Conservation (phyloP, 768 basidiomycete species). For the Leccinum disarticulatum region DNA sequence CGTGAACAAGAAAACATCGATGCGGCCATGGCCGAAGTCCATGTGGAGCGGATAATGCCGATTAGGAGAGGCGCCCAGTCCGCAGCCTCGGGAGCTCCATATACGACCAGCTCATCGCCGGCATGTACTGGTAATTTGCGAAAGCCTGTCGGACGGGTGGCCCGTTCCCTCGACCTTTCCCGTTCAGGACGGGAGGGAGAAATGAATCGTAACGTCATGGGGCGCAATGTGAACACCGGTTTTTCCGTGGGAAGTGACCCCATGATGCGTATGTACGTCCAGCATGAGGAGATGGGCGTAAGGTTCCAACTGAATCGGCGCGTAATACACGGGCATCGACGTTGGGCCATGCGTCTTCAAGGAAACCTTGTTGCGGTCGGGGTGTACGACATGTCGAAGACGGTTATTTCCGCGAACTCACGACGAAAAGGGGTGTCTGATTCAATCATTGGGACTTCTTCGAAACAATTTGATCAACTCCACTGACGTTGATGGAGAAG, state of each 20-base stretch:
- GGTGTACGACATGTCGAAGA: conserved; percentile 2
- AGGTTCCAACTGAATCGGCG: conserved; percentile 55
- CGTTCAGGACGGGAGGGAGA: conserved; percentile 9
- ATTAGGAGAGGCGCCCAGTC: conserved; percentile 25
- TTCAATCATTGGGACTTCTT: conserved; percentile 34
- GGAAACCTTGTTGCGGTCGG: conserved; percentile 40
- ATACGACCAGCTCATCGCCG: conserved; percentile 61
- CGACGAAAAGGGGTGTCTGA: conserved; percentile 41
- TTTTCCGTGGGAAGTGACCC: conserved; percentile 38
- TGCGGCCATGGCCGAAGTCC: no score
- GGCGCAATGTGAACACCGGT: conserved; percentile 29
- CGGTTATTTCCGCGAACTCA: conserved; percentile 24
- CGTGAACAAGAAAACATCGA: conserved; percentile 28
- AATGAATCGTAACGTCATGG: not conserved
- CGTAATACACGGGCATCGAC: conserved; percentile 28
- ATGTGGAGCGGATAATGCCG: no score
- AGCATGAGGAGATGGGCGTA: conserved; percentile 43
- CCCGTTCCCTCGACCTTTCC: conserved; percentile 48
- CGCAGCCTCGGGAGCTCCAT: conserved; percentile 54
- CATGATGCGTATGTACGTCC: not conserved
- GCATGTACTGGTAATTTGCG: conserved; percentile 23
- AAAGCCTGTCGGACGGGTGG: conserved; percentile 48
- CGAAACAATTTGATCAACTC: not conserved
- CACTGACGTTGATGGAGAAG: not conserved
- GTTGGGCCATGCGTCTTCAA: conserved; percentile 31